Evolutionary conservation across 257 asterid species (phyloP), one percentile per base, ranked within the genome.

Genomic region (Fraxinus cuspidata): DNA sequence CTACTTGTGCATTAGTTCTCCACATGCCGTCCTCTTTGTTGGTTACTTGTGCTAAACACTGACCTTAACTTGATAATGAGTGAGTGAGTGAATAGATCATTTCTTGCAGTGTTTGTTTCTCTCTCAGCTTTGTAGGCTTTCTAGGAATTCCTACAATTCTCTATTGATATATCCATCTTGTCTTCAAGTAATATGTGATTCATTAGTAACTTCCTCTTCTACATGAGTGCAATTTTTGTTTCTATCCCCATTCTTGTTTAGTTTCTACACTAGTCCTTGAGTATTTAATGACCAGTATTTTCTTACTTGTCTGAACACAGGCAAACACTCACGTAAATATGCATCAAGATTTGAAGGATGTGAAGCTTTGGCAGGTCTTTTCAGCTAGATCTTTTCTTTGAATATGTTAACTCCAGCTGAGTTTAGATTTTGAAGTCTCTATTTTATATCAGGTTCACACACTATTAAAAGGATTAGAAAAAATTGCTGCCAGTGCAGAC

Each of bases 351-450:
- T 77, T 89, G 83, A 96, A 89, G 92, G 99, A 96, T 83, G 97
- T 96, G 84, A 96, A 91, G 86, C 96, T 96, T 77, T 96, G 99
- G 99, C 99, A 93, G 99, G 99, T 95, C 73, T 73, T 76, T 81
- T 21, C 34, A 69, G 76, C 6, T 69, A 32, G 72, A 42, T 42
- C 68, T 70, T 77, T 80, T 67, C 74, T 31, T 70, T 65, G 69
- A 78, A 73, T 63, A 63, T 80, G 23, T 51, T 63, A 18, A 23
- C 7, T 10, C 32, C 18, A 25, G 12, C 74, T 56, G 70, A 71
- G 66, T 79, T 78, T 65, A 35, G 65, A 40, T 72, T 65, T 64
- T 58, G 76, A 72, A 80, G 65, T 75, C 29, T 29, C 76, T 78
- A 42, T 51, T 87, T 35, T 47, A 81, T 73, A 40, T 85, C 83